Base-by-base conservation (phyloP, 768 basidiomycete species). In the Boletales sp. region DNA sequence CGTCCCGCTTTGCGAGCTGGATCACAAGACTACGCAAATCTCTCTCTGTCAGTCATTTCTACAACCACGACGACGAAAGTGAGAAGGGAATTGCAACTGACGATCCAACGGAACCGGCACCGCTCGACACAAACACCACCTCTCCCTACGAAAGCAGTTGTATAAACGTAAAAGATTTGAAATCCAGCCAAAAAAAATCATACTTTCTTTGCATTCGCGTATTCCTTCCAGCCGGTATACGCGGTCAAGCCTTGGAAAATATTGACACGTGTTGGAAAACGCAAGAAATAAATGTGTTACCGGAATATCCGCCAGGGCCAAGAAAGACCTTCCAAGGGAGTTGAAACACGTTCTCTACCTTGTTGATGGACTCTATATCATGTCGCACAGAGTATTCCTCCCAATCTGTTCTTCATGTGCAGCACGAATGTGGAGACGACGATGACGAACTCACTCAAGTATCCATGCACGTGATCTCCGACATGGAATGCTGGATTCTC, bases 101-200 rank as follows among this genome's bases (percentile, higher is more conserved):
- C 77, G 79, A 77, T 48, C 84, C 85, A 24, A 87, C 82, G 9
- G 80, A 67, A 5, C 69, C 68, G 53, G 48, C 24, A 48, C 70
- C 77, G 8, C 76, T 63, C 1, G 69, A 66, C 18, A 83, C 70
- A 53, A 78, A 82, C 19, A 70, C 73, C 1, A 66, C 69, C 44
- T 82, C 75, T 10, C 77, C 79, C 70, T 74, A 19, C 10, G 21
- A 7, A 34, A 34, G 24, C 24, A 27, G 24, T 27, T 27, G 24
- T 27, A 7, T 27, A 7, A 27, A 6, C 24, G 24, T 27, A 27
- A 7, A 3, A 27, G 24, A 27, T 7, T 27, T 13, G 34, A 14
- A 12, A 34, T 5, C 11, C 13, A 34, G 12, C 12, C n/a, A n/a
- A 9, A 19, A 30, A 34, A 13, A 35, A 15, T 32, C 63, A 67